phyloP scores from a whole-genome alignment of 306 rosid genomes.

The Cicer bijugum region DNA sequence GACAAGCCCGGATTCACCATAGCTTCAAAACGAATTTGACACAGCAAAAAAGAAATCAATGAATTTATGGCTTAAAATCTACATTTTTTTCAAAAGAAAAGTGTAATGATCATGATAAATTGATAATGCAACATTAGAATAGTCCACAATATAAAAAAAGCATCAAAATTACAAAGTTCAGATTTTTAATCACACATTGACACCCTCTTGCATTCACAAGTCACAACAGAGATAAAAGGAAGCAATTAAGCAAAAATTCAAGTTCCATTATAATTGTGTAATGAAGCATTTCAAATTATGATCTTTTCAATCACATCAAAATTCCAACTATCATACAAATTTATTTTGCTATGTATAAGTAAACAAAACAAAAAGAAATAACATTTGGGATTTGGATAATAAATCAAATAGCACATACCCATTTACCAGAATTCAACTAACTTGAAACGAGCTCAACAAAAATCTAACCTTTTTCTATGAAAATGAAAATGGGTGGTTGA shows the following conservation, averaged over 20 bases:
- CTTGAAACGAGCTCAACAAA: background rate
- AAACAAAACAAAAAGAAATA: background rate
- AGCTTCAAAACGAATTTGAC: constrained; percentile 50
- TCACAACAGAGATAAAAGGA: constrained; percentile 12
- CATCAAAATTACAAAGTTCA: background rate
- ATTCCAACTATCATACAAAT: constrained; percentile 9
- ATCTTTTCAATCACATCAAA: constrained; percentile 9
- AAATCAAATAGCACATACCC: constrained; percentile 33
- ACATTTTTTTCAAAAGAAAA: background rate
- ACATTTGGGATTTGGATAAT: background rate
- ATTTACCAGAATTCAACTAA: constrained; percentile 1
- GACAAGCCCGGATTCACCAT: constrained; percentile 71
- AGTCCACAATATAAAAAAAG: constrained; percentile 30
- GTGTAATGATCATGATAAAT: constrained; percentile 27
- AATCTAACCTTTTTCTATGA: constrained; percentile 9
- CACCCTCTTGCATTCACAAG: constrained; percentile 4
- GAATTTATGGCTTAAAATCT: constrained; percentile 19
- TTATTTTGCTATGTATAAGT: background rate
- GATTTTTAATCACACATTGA: background rate
- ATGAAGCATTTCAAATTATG: constrained; percentile 26
- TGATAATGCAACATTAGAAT: constrained; percentile 23
- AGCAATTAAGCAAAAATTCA: constrained; percentile 18
- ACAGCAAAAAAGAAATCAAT: constrained; percentile 22
- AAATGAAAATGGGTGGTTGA: constrained; percentile 45
- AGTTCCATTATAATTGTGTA: background rate